These are phyloP conservation scores for Catunica adiposa DNA, from an alignment of 2,329 filamentous ascomycete species.

Conservation along the genomic window DNA sequence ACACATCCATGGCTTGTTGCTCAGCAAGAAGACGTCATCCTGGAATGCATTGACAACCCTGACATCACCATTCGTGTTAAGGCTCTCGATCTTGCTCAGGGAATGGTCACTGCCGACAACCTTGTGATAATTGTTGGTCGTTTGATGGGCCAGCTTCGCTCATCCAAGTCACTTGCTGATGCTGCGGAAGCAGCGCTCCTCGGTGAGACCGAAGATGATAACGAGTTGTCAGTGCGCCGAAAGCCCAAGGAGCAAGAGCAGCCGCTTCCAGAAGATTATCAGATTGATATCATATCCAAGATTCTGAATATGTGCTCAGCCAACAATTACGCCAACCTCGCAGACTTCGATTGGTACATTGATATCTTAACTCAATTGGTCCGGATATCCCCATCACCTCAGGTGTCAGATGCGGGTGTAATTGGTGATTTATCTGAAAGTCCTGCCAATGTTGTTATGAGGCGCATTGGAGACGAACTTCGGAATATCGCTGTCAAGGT, in stretches of 20 bases:
- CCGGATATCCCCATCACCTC: conserved; percentile 44
- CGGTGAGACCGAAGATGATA: conserved; percentile 11
- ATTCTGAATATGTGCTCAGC: conserved; percentile 81
- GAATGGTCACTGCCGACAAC: conserved; percentile 84
- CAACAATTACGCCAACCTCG: conserved; percentile 70
- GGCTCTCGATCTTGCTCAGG: conserved; percentile 77
- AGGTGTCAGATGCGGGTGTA: conserved; percentile 21
- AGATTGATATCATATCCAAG: conserved; percentile 61
- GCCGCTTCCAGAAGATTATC: conserved; percentile 71
- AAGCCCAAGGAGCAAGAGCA: conserved; percentile 21
- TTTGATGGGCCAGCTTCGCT: conserved; percentile 71
- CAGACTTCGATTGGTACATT: conserved; percentile 96
- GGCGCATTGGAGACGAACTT: conserved; percentile 63
- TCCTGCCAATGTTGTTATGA: conserved; percentile 9
- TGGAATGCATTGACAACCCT: conserved; percentile 87
- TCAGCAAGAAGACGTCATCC: conserved; percentile 86
- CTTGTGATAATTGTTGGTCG: conserved; percentile 70
- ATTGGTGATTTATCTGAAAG: conserved; percentile 18
- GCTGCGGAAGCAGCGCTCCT: not conserved
- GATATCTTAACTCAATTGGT: conserved; percentile 77
- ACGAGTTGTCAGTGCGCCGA: not conserved
- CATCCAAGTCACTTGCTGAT: conserved; percentile 23
- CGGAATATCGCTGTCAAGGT: conserved; percentile 88
- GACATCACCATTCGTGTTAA: conserved; percentile 93
- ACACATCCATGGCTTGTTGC: conserved; percentile 81